phyloP scores from a whole-genome alignment of 495 filamentous ascomycete genomes.

The Tuber umbilicatum region DNA sequence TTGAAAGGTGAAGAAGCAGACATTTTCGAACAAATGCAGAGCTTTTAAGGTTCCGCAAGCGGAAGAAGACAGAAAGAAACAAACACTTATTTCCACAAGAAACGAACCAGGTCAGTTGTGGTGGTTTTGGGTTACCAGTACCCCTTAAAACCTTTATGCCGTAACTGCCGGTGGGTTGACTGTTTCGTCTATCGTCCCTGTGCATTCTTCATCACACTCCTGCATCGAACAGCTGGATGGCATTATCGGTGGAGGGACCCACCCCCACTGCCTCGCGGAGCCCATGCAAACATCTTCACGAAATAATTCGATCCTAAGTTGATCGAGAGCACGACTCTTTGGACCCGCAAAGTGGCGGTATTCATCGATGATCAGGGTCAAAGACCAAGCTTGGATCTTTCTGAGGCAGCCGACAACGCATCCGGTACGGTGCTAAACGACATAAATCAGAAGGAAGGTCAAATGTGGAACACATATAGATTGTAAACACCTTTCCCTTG shows the following conservation, averaged over 20 bases:
- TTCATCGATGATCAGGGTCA: slow-evolving; percentile 55
- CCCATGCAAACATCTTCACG: slow-evolving; percentile 34
- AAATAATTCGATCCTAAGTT: slow-evolving; percentile 48
- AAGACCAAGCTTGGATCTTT: slow-evolving; percentile 56
- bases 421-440: slow-evolving; percentile 66
- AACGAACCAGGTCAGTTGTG: neutral
- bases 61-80: neutral
- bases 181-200: neutral
- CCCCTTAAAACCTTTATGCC: neutral
- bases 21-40: neutral
- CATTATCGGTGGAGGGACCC: slow-evolving; percentile 36
- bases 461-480: neutral
- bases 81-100: neutral
- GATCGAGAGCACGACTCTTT: slow-evolving; percentile 55
- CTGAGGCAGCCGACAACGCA: slow-evolving; percentile 70
- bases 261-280: slow-evolving; percentile 35
- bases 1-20: neutral
- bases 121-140: neutral
- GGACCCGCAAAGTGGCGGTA: slow-evolving; percentile 60
- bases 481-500: slow-evolving; percentile 63
- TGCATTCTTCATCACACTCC: slow-evolving; percentile 24
- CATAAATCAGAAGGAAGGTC: slow-evolving; percentile 7
- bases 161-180: neutral
- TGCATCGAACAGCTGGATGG: slow-evolving; percentile 30
- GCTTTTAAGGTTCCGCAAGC: neutral